phyloP scores from a whole-genome alignment of 495 filamentous ascomycete species.

The Aspergillus taichungensis region DNA sequence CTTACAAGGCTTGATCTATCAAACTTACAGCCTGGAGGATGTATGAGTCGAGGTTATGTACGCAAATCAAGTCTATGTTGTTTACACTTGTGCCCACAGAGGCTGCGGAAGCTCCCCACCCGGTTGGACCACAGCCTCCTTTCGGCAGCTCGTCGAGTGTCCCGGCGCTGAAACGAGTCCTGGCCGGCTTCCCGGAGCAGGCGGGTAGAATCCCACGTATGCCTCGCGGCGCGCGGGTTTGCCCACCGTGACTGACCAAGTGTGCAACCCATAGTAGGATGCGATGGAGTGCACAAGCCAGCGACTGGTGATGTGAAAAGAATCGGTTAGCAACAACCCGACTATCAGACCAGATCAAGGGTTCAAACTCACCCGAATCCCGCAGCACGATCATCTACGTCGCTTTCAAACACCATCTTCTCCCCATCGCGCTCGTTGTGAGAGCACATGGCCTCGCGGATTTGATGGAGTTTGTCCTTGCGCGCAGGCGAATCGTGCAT shows the following conservation, averaged over 20 bases:
- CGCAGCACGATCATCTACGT: constrained; percentile 62
- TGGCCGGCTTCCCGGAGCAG: constrained; percentile 17
- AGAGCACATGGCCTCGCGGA: constrained; percentile 32
- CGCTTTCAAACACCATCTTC: constrained; percentile 71
- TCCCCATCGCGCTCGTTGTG: constrained; percentile 46
- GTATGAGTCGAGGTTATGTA: no score
- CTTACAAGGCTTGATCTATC: not conserved
- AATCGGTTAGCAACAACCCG: constrained; percentile 8
- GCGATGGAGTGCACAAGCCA: constrained; percentile 94
- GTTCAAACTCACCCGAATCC: constrained; percentile 65
- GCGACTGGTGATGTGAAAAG: constrained; percentile 44
- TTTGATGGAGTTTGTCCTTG: constrained; percentile 21
- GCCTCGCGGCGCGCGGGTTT: constrained; percentile 72
- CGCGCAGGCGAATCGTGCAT: constrained; percentile 55
- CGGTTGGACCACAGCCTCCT: constrained; percentile 25
- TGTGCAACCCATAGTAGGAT: constrained; percentile 82
- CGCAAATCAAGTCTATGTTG: not conserved
- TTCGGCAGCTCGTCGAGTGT: constrained; percentile 10
- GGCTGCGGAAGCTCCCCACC: constrained; percentile 48
- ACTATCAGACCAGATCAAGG: not conserved
- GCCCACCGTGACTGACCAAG: constrained; percentile 71
- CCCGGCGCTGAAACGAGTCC: constrained; percentile 20
- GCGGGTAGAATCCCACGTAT: constrained; percentile 68
- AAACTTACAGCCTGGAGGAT: not conserved
- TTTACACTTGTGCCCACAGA: constrained; percentile 52